These are phyloP conservation scores for Myxozyma neglecta DNA, from an alignment of 805 yeast species.

Conservation along the genomic window DNA sequence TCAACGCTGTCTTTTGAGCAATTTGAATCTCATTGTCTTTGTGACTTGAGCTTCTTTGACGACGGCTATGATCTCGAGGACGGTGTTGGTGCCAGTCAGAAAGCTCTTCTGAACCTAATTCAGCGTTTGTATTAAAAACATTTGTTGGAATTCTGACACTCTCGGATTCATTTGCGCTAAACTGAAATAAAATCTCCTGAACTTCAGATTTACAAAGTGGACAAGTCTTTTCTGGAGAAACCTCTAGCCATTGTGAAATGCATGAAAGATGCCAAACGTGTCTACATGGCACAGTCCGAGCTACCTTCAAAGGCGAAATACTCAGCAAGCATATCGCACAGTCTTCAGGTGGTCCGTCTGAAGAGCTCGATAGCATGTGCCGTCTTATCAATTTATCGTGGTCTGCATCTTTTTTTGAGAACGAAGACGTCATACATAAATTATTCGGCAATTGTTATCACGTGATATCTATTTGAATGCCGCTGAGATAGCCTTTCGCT, in stretches of 20 bases:
- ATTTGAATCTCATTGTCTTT: neutral
- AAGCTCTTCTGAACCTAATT: neutral
- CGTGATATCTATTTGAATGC: neutral
- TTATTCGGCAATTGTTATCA: neutral
- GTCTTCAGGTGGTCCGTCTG: neutral
- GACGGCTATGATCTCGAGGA: neutral
- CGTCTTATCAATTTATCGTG: neutral
- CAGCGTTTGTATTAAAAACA: neutral
- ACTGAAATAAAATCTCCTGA: conserved; percentile 1
- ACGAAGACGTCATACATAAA: neutral
- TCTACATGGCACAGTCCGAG: conserved; percentile 18
- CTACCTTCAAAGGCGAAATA: conserved; percentile 4
- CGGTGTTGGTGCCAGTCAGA: neutral
- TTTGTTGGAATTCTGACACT: neutral
- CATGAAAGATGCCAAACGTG: conserved; percentile 24
- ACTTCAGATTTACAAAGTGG: conserved; percentile 25
- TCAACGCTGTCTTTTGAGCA: neutral
- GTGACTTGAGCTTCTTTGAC: neutral
- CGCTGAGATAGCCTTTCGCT: neutral
- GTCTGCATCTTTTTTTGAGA: too few relatives aligned
- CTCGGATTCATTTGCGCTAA: neutral
- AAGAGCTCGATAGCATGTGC: neutral
- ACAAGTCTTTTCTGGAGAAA: conserved; percentile 16
- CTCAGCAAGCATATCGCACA: conserved; percentile 25
- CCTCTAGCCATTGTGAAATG: conserved; percentile 23